phyloP scores from a whole-genome alignment of 768 basidiomycete genomes.

The Pholiota molesta region DNA sequence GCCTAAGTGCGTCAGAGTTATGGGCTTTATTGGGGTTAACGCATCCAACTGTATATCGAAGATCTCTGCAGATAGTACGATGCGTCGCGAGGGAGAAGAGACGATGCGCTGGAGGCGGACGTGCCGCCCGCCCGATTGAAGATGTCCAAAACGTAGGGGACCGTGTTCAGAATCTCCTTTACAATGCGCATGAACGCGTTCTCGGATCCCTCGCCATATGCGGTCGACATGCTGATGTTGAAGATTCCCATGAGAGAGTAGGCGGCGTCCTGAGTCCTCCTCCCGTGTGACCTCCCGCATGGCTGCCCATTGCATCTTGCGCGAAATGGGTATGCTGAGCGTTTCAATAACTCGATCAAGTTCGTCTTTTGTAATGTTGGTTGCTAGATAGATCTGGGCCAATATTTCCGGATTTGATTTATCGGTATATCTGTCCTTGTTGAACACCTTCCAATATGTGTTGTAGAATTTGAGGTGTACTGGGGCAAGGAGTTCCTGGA shows the following conservation, averaged over 20 bases:
- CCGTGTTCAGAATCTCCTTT: background rate
- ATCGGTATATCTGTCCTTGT: background rate
- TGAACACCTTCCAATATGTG: constrained; percentile 2
- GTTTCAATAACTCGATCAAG: background rate
- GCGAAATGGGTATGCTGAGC: background rate
- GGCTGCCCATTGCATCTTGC: constrained; percentile 7
- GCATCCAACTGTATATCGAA: background rate
- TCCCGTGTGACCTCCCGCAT: background rate
- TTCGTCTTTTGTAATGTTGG: constrained; percentile 1
- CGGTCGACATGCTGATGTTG: constrained; percentile 1
- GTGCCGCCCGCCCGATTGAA: constrained; percentile 1
- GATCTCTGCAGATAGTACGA: background rate
- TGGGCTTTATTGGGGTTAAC: background rate
- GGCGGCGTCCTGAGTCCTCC: constrained; percentile 4
- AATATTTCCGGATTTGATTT: background rate
- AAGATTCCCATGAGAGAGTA: constrained; percentile 2
- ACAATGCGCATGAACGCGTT: constrained; percentile 1
- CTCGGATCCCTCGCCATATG: background rate
- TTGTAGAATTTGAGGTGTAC: constrained; percentile 1
- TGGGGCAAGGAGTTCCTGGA: constrained; percentile 9
- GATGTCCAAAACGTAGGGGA: background rate
- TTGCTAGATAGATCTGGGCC: background rate
- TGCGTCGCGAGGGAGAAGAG: background rate
- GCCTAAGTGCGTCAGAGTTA: constrained; percentile 4
- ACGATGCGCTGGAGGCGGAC: background rate